phyloP scores from a whole-genome alignment of 140 eudicot species.

The Oenanthe javanica region DNA sequence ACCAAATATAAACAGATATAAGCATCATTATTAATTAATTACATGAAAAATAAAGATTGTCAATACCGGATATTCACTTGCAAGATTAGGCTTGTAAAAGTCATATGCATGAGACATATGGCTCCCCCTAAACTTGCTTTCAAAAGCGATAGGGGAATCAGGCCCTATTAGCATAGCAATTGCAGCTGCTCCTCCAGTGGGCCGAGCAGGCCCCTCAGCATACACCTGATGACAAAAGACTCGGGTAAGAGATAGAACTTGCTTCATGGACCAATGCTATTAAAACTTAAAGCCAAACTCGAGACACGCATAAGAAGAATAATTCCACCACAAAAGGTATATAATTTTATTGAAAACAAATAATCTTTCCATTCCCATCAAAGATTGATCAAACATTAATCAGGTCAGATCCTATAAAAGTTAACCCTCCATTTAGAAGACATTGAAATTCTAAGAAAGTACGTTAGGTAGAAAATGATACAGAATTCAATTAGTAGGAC shows the following conservation, averaged over 20 bases:
- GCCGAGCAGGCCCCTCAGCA: constrained; percentile 99
- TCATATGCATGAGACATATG: constrained; percentile 97
- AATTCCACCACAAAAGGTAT: not conserved
- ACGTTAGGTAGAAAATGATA: not conserved
- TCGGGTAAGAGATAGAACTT: not conserved
- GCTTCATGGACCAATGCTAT: not conserved
- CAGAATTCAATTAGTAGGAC: not conserved
- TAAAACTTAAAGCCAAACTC: not conserved
- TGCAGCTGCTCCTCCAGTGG: constrained; percentile 99
- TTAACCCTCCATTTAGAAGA: not conserved
- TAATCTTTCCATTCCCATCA: not conserved
- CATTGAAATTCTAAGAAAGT: not conserved
- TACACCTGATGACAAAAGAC: constrained; percentile 20
- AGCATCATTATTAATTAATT: not conserved
- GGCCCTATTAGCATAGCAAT: constrained; percentile 96
- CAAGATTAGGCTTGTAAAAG: constrained; percentile 92
- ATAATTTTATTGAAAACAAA: not conserved
- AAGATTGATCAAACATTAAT: not conserved
- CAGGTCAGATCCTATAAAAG: not conserved
- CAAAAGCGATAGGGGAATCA: constrained; percentile 90
- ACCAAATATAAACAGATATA: not conserved
- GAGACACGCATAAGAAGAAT: not conserved
- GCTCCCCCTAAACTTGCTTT: constrained; percentile 93
- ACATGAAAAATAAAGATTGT: not conserved
- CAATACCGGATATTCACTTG: constrained; percentile 97